Conservation (phyloP, 2,329 filamentous ascomycete species). For the Botryotinia narcissicola region DNA sequence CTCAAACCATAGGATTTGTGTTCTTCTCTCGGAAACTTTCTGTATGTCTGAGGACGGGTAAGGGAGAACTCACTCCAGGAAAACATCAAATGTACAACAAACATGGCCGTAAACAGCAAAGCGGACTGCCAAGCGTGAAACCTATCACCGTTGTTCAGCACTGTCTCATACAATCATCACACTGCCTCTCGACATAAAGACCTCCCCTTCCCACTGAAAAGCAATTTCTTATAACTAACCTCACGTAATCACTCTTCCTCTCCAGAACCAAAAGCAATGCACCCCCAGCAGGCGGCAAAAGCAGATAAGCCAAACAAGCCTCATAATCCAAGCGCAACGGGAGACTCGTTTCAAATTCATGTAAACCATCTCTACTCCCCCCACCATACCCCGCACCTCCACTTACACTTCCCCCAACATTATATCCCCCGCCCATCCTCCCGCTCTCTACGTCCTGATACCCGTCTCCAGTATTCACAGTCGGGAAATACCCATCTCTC, state of each 20-base stretch:
- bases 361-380: slow-evolving; percentile 51
- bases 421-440: slow-evolving; percentile 6
- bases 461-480: slow-evolving; percentile 12
- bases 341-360: slow-evolving; percentile 88
- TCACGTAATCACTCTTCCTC: slow-evolving; percentile 94
- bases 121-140: slow-evolving; percentile 97
- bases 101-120: slow-evolving; percentile 71
- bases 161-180: neutral
- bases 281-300: slow-evolving; percentile 80
- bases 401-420: neutral
- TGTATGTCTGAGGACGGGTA: no score
- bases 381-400: neutral
- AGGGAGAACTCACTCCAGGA: slow-evolving; percentile 62
- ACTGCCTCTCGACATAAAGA: neutral
- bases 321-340: slow-evolving; percentile 86
- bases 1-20: no score
- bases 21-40: neutral
- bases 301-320: slow-evolving; percentile 83
- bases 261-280: slow-evolving; percentile 83
- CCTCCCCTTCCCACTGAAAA: neutral
- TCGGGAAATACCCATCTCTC: slow-evolving; percentile 23
- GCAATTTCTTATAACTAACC: slow-evolving; percentile 44
- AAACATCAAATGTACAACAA: slow-evolving; percentile 81
- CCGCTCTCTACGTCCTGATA: slow-evolving; percentile 16
- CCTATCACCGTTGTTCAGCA: slow-evolving; percentile 44